Conservation (phyloP, 352 stramenopile species). For the Globisporangium rhizosaccharum region DNA sequence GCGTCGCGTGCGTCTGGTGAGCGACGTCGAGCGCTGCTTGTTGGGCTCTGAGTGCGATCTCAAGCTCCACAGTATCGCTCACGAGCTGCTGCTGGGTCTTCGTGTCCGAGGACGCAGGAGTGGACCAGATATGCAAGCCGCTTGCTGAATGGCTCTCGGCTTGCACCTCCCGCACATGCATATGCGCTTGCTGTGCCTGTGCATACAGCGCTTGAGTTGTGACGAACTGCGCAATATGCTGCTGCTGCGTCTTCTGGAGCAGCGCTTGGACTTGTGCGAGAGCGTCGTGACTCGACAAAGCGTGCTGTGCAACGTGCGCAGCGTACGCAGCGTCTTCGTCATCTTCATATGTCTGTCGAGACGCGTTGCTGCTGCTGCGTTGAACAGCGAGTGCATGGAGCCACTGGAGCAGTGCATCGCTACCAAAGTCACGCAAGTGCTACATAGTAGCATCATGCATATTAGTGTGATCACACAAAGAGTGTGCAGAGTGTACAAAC, state of each 20-base stretch:
- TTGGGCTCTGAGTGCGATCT: slow-evolving; percentile 24
- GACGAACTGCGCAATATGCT: slow-evolving; percentile 37
- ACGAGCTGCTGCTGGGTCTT: slow-evolving; percentile 6
- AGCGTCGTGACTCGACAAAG: slow-evolving; percentile 27
- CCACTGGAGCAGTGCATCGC: slow-evolving; percentile 17
- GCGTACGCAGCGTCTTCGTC: slow-evolving; percentile 31
- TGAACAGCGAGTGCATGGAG: slow-evolving; percentile 14
- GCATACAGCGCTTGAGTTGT: slow-evolving; percentile 27
- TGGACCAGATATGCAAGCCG: neutral
- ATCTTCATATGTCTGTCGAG: slow-evolving; percentile 8
- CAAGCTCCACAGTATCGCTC: slow-evolving; percentile 20
- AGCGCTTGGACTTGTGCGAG: slow-evolving; percentile 35
- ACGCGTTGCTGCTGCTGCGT: neutral
- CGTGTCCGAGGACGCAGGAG: slow-evolving; percentile 14
- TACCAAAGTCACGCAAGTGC: slow-evolving; percentile 33
- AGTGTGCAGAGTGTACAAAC: neutral
- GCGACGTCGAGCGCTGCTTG: slow-evolving; percentile 16
- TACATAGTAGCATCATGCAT: slow-evolving; percentile 1
- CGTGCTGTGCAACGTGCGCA: slow-evolving; percentile 27
- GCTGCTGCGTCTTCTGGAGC: slow-evolving; percentile 26
- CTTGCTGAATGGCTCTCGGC: too few species aligned
- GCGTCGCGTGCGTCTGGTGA: slow-evolving; percentile 12
- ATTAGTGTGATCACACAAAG: neutral
- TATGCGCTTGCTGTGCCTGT: slow-evolving; percentile 13
- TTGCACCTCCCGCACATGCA: neutral